Evolutionary conservation across 495 filamentous ascomycete species (phyloP), one percentile per base, ranked within the genome.

Genomic region (Xylaria nigripes): DNA sequence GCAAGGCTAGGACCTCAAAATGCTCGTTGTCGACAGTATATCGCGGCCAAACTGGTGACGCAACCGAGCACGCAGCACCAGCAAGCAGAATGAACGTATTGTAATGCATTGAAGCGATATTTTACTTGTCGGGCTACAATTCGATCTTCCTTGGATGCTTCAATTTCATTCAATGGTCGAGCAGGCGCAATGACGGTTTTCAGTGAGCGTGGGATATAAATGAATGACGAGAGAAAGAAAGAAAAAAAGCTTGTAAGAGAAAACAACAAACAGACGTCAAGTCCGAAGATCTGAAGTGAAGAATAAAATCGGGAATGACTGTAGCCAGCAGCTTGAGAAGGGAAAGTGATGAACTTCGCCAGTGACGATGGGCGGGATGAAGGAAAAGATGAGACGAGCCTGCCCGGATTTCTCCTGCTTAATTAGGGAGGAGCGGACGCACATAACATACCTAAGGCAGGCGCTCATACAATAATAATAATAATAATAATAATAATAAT

Each of bases 1-100:
- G 68, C 44, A 72, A 24, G 6, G 55, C 55, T 9, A 75, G 66
- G 55, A 70, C 71, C 43, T 67, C 64, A 3, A 67, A 56, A 43
- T 67, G 64, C 44, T 59, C 58, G 24, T 61, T 53, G 2, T 55
- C 57, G 15, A 67, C 43, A n/a, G 61, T 51, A 48, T 56, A 67
- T 43, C 51, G 62, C 8, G 60, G 64, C 61, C 61, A 61, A 13
- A 66, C 57, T 4, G 63, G 64, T 3, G 48, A 49, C 24, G 54
- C 54, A 13, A 57, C 27, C 3, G 54, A 46, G 44, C 32, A 36
- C 29, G 16, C 34, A 15, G 56, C 56, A 10, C 45, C 22, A 24
- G 43, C 44, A 10, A 54, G 34, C 24, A 54, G 43, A 38, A 58
- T 36, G 27, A 50, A 10, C 1, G 42, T 12, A 29, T 44, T 44